Percentiles rank a stretch among this genome's conserved stretches.
Evolutionary conservation across 768 basidiomycete species (phyloP).

Genomic region (Lentinula boryana): DNA sequence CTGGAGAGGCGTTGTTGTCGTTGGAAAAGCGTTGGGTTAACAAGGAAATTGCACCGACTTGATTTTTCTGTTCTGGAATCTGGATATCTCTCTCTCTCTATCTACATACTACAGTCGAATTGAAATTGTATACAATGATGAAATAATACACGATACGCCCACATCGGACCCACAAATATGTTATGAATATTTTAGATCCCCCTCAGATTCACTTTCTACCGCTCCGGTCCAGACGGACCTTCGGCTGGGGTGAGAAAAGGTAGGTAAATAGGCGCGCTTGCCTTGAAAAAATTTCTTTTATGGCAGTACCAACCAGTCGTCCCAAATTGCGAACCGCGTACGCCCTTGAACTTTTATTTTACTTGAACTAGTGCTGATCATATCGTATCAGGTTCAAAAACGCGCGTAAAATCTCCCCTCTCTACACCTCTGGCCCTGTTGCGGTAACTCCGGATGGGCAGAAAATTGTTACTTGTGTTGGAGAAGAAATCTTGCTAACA

Average conservation of each 20-base stretch:
- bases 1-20: constrained; percentile 44
- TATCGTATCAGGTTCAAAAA: constrained; percentile 66
- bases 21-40: constrained; percentile 20
- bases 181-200: no score
- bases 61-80: background rate
- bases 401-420: constrained; percentile 61
- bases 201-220: no score
- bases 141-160: background rate
- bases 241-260: background rate
- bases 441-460: constrained; percentile 73
- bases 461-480: constrained; percentile 80
- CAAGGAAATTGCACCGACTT: background rate
- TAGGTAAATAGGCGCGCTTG: background rate
- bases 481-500: constrained; percentile 80
- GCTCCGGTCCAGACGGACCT: background rate
- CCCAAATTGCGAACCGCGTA: constrained; percentile 62
- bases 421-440: constrained; percentile 88
- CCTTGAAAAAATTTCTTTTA: background rate
- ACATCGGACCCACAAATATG: background rate
- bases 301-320: constrained; percentile 15
- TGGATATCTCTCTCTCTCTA: background rate
- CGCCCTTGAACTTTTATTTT: constrained; percentile 16
- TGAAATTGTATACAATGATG: background rate
- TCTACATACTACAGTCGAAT: background rate
- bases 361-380: constrained; percentile 6